phyloP scores from a whole-genome alignment of 495 filamentous ascomycete genomes.

The Penicillium mononematosum region DNA sequence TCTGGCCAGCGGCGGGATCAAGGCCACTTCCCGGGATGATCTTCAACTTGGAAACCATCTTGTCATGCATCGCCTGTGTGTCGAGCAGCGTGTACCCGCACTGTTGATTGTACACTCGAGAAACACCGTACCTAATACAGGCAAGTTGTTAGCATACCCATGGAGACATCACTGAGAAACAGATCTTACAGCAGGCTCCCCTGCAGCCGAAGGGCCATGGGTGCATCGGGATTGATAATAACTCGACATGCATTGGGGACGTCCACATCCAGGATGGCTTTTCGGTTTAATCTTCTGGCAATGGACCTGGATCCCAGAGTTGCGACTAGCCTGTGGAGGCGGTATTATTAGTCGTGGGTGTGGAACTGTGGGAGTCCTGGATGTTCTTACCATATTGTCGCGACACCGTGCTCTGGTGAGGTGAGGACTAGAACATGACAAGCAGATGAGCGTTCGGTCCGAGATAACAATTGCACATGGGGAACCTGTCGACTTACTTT shows the following conservation, averaged over 20 bases:
- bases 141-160: background rate
- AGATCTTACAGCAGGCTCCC: slow-evolving; percentile 71
- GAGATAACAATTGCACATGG: background rate
- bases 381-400: slow-evolving; percentile 76
- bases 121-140: slow-evolving; percentile 66
- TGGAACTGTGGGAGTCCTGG: background rate
- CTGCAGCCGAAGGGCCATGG: slow-evolving; percentile 89
- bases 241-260: slow-evolving; percentile 82
- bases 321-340: slow-evolving; percentile 72
- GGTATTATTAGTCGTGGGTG: background rate
- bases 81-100: slow-evolving; percentile 82
- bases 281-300: slow-evolving; percentile 75
- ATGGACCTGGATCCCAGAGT: slow-evolving; percentile 76
- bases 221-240: slow-evolving; percentile 79
- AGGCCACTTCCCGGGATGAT: slow-evolving; percentile 55
- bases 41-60: slow-evolving; percentile 65
- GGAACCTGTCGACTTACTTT: slow-evolving; percentile 55
- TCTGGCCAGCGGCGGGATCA: slow-evolving; percentile 69
- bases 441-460: slow-evolving; percentile 12
- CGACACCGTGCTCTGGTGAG: slow-evolving; percentile 82
- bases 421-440: slow-evolving; percentile 66
- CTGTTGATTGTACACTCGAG: slow-evolving; percentile 82
- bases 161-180: background rate
- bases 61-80: slow-evolving; percentile 69
- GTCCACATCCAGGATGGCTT: slow-evolving; percentile 84